These are phyloP conservation scores for Dillenia suffruticosa DNA, from an alignment of 164 flowering plant genomes.

Conservation along the genomic window DNA sequence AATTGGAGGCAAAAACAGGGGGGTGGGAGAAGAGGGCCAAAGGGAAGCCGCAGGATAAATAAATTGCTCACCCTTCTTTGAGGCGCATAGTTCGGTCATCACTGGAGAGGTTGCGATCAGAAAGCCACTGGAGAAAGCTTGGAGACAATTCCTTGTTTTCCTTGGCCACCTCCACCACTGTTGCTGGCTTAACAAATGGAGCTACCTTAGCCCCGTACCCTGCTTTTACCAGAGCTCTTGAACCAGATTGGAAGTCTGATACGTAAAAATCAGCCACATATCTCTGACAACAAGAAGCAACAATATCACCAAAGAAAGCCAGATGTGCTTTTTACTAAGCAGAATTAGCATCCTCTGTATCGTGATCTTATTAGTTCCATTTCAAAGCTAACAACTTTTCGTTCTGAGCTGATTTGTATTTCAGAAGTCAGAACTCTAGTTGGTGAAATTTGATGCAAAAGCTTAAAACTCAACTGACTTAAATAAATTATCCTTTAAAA, in stretches of 20 bases:
- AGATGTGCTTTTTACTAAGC: too few relatives aligned
- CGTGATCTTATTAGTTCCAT: too few relatives aligned
- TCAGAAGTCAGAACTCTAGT: not conserved
- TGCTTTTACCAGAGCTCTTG: conserved; percentile 90
- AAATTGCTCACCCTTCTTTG: conserved; percentile 76
- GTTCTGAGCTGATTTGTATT: not conserved
- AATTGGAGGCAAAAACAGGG: not conserved
- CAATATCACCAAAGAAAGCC: too few relatives aligned
- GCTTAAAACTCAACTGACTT: not conserved
- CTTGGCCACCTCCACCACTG: conserved; percentile 64
- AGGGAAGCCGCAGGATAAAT: too few relatives aligned
- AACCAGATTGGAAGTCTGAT: conserved; percentile 91
- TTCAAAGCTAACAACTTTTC: too few relatives aligned
- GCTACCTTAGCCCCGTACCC: conserved; percentile 95
- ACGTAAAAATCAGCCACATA: conserved; percentile 88
- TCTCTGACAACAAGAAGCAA: conserved; percentile 46
- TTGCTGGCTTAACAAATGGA: conserved; percentile 75
- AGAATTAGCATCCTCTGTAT: too few relatives aligned
- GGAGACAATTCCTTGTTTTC: conserved; percentile 69
- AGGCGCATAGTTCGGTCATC: conserved; percentile 91
- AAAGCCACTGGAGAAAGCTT: conserved; percentile 70
- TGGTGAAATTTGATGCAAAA: not conserved
- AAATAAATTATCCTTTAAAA: not conserved
- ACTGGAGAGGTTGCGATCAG: conserved; percentile 80
- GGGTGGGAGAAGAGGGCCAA: too few relatives aligned